Conservation (phyloP, 495 filamentous ascomycete genomes). For the Podospora didyma region DNA sequence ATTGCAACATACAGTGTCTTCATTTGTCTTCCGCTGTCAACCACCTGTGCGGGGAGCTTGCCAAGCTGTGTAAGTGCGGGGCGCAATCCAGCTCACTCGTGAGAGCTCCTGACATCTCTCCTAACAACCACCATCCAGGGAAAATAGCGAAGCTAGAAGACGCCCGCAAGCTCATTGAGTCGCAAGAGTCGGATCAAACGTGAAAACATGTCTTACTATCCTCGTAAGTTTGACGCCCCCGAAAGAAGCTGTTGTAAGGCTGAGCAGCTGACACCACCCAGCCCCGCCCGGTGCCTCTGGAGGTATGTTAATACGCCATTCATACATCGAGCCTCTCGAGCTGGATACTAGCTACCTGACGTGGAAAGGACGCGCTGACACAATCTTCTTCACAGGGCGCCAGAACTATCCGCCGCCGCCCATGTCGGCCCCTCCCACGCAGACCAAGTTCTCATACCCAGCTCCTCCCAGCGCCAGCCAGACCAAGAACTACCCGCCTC, state of each 20-base stretch:
- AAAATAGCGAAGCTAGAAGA: neutral
- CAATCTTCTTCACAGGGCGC: slow-evolving; percentile 7
- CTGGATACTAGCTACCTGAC: too few species aligned
- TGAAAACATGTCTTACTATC: slow-evolving; percentile 31
- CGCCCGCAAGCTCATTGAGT: neutral
- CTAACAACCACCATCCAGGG: neutral
- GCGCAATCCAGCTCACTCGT: neutral
- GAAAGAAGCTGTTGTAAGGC: neutral
- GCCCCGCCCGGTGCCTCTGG: slow-evolving; percentile 14
- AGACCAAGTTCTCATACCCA: slow-evolving; percentile 42
- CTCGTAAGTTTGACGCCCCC: slow-evolving; percentile 21
- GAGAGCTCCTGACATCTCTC: neutral
- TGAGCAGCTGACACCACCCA: slow-evolving; percentile 4
- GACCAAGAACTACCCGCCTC: slow-evolving; percentile 27
- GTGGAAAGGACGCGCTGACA: neutral
- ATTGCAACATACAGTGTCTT: neutral
- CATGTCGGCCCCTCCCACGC: slow-evolving; percentile 39
- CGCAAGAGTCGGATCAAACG: neutral
- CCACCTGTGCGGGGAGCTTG: slow-evolving; percentile 4
- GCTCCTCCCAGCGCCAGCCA: slow-evolving; percentile 33
- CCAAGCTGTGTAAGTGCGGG: slow-evolving; percentile 15
- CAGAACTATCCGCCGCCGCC: slow-evolving; percentile 31
- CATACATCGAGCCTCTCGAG: neutral
- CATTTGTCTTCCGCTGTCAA: neutral
- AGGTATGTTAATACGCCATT: slow-evolving; percentile 16